Evolutionary conservation across 2,329 filamentous ascomycete genomes (phyloP).

Genomic region (Herpotrichia juniperi): DNA sequence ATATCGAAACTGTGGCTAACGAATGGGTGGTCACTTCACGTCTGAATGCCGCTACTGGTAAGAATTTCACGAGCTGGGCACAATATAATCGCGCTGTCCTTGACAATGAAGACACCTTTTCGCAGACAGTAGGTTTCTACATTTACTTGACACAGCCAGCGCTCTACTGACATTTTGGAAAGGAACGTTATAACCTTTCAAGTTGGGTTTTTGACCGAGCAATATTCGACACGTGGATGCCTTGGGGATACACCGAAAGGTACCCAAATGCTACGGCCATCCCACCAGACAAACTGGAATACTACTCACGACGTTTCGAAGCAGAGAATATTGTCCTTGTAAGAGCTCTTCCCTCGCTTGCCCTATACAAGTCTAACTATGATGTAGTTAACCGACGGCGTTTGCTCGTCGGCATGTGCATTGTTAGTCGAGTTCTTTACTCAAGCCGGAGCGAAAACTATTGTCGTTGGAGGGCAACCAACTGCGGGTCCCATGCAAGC

Average conservation of each 20-base stretch:
- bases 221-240: constrained; percentile 33
- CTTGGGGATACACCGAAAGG: constrained; percentile 7
- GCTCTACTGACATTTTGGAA: not conserved
- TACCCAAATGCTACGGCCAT: not conserved
- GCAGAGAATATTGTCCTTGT: constrained; percentile 8
- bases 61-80: constrained; percentile 46
- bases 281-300: not conserved
- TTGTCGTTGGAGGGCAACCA: constrained; percentile 64
- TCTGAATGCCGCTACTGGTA: constrained; percentile 21
- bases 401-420: constrained; percentile 62
- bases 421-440: constrained; percentile 58
- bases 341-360: not conserved
- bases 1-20: constrained; percentile 8
- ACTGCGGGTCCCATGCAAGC: constrained; percentile 61
- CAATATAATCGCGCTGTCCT: constrained; percentile 46
- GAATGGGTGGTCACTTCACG: constrained; percentile 32
- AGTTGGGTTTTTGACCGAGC: constrained; percentile 5
- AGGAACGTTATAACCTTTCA: constrained; percentile 18
- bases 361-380: not conserved
- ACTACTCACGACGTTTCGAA: too few species aligned
- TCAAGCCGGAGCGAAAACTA: constrained; percentile 56
- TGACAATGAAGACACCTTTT: constrained; percentile 41
- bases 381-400: constrained; percentile 54
- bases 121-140: constrained; percentile 22
- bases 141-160: too few species aligned